Evolutionary conservation across 768 basidiomycete species (phyloP).

Genomic region (Boletus rex-veris): DNA sequence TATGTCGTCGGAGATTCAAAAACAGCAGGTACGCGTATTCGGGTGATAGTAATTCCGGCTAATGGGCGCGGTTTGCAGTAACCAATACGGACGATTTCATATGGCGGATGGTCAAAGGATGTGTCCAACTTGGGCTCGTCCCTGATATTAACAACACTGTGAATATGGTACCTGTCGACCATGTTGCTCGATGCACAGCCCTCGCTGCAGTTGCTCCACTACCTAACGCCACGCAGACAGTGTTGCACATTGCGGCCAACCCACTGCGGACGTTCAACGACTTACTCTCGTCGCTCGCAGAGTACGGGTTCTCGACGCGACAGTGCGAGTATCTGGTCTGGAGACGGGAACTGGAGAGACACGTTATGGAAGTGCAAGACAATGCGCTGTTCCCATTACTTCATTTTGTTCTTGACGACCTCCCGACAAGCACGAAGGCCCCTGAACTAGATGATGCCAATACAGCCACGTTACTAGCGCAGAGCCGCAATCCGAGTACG

Average conservation of each 20-base stretch:
- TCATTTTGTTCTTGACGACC: slow-evolving; percentile 95
- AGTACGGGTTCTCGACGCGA: slow-evolving; percentile 77
- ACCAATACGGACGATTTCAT: slow-evolving; percentile 99
- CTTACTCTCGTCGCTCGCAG: slow-evolving; percentile 66
- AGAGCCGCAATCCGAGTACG: slow-evolving; percentile 36
- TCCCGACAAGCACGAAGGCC: slow-evolving; percentile 94
- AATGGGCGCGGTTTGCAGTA: slow-evolving; percentile 43
- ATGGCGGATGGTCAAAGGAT: slow-evolving; percentile 98
- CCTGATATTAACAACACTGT: slow-evolving; percentile 98
- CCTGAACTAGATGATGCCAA: slow-evolving; percentile 88
- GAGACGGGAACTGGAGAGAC: slow-evolving; percentile 89
- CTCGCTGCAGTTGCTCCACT: slow-evolving; percentile 67
- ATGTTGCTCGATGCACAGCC: slow-evolving; percentile 81
- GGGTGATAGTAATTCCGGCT: background rate
- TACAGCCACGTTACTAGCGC: slow-evolving; percentile 57
- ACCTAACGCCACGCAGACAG: slow-evolving; percentile 46
- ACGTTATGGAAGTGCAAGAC: slow-evolving; percentile 91
- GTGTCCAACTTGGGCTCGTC: slow-evolving; percentile 91
- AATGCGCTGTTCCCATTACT: slow-evolving; percentile 96
- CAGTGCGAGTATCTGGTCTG: slow-evolving; percentile 88
- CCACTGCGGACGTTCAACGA: slow-evolving; percentile 89
- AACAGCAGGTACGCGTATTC: slow-evolving; percentile 63
- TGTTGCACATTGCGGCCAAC: slow-evolving; percentile 81
- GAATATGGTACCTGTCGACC: slow-evolving; percentile 98
- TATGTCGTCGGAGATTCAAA: slow-evolving; percentile 93